Conservation (phyloP, 2,329 filamentous ascomycete species). For the Phialophora tarda region DNA sequence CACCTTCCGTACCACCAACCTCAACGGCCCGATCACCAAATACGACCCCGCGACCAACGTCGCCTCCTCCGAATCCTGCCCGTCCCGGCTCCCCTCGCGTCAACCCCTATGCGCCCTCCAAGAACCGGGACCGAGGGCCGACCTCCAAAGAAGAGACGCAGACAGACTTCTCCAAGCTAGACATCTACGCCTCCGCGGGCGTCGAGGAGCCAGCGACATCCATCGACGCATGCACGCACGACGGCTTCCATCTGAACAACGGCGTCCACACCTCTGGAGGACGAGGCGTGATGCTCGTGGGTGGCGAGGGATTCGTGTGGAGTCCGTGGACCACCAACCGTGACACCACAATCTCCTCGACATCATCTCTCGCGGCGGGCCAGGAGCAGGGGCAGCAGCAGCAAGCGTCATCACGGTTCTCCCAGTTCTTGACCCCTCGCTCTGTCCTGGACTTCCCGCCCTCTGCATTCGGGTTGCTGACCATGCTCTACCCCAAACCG, state of each 20-base stretch:
- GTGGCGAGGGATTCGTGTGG: slow-evolving; percentile 89
- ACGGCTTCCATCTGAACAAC: slow-evolving; percentile 87
- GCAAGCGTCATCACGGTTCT: slow-evolving; percentile 3
- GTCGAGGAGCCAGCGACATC: slow-evolving; percentile 79
- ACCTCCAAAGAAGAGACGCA: slow-evolving; percentile 66
- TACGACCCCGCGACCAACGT: not conserved
- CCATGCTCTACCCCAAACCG: slow-evolving; percentile 46
- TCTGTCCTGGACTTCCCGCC: slow-evolving; percentile 29
- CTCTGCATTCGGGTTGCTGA: slow-evolving; percentile 34
- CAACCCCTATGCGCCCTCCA: slow-evolving; percentile 45
- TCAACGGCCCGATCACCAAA: not conserved
- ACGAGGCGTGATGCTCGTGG: slow-evolving; percentile 76
- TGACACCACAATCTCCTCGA: not conserved
- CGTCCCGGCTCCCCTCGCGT: not conserved
- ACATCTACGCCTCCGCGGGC: slow-evolving; percentile 78
- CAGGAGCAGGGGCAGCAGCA: not conserved
- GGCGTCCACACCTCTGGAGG: slow-evolving; percentile 73
- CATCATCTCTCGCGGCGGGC: not conserved
- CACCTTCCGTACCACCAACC: not conserved
- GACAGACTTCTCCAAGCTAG: slow-evolving; percentile 74
- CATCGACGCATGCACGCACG: slow-evolving; percentile 78
- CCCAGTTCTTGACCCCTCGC: slow-evolving; percentile 21
- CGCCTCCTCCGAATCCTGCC: not conserved
- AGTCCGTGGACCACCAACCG: slow-evolving; percentile 67
- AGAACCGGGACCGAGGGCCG: slow-evolving; percentile 63